Base-by-base conservation (phyloP, 352 stramenopile species). In the Blastocystis sp. region DNA sequence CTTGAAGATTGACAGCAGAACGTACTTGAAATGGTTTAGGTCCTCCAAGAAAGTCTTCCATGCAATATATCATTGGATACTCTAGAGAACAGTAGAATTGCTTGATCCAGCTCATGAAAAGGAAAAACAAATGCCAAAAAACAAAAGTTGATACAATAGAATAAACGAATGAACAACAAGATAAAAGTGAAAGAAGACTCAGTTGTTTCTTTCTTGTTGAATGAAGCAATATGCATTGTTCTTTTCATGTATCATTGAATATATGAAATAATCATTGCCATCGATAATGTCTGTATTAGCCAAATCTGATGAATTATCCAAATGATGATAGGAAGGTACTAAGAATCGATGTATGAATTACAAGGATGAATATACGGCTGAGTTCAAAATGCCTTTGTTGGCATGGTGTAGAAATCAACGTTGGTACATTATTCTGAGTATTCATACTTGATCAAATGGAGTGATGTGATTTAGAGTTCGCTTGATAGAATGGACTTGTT, bases 1-100 rank as follows among this genome's bases (percentile, higher is more conserved):
- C 65, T 43, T 75, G 65, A 4, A 75, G 65, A 75, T 75, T 75
- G 37, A 75, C 65, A 21, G 65, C 65, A 12, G 65, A 56, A 16
- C 39, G 32, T 37, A 75, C 65, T 37, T 75, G 35, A 43, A 75
- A 75, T 39, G 39, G 32, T 46, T 75, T 75, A 21, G 65, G 65
- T 21, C 65, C 65, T 21, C 65, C 65, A 16, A 75, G 1, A 9
- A 51, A 75, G 27, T 75, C 65, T 21, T 75, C 65, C 65, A 75
- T 75, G n/a, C 65, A 75, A 43, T 75, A 75, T 12, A 75, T 24
- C 65, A 75, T 75, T 14, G 43, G 35, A 7, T 19, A 43, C 32
- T 75, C 65, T 6, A 75, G 32, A 37, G 65, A 51, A 43, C 65
- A 75, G 35, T 75, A 75, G 39, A 75, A 75, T 21, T 51, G 7